Base-by-base conservation (phyloP, 1,139 yeast genomes). In the Ogataea hybrid region DNA sequence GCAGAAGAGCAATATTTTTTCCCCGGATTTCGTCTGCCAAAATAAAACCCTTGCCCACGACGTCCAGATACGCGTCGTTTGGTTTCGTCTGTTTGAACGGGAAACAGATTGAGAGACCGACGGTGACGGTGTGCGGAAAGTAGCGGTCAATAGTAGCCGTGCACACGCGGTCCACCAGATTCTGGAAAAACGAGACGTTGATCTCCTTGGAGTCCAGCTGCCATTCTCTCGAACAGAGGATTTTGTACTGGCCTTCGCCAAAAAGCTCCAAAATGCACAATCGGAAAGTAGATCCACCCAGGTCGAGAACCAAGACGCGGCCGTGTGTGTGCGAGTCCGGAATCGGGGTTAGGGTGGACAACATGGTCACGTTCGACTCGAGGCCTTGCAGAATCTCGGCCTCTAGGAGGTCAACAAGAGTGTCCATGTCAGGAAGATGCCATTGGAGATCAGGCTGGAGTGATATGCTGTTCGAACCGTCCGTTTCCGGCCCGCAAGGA, bases 101-200 rank as follows among this genome's bases (percentile, higher is more conserved):
- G 55, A 78, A 78, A 5, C 80, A 73, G 82, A 83, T 77, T n/a
- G 79, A 70, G 34, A 77, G 62, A 4, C 81, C 81, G 3, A 73
- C 64, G 27, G 64, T 62, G 25, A 76, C 65, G 2, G 48, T 33
- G 2, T 21, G 42, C 36, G 32, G 31, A 17, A 41, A 39, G 25
- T 35, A 22, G n/a, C 20, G n/a, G 10, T 22, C 27, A 5, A 20
- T 11, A 2, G 45, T 30, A 15, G 74, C 52, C 12, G 67, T 64
- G 30, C 67, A 67, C 23, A 73, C 65, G 37, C 65, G 64, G 11
- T 53, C 49, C 5, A 70, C 73, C 21, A 76, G 65, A 57, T 63
- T 64, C 33, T 57, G 56, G 59, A 76, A 75, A 50, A 75, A 75
- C 4, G 56, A 53, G 17, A 40, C 33, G 52, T 73, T 65, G 27